Evolutionary conservation across 805 yeast genomes (phyloP), one percentile per base, ranked within the genome.

Genomic region (Saturnispora ahearnii): DNA sequence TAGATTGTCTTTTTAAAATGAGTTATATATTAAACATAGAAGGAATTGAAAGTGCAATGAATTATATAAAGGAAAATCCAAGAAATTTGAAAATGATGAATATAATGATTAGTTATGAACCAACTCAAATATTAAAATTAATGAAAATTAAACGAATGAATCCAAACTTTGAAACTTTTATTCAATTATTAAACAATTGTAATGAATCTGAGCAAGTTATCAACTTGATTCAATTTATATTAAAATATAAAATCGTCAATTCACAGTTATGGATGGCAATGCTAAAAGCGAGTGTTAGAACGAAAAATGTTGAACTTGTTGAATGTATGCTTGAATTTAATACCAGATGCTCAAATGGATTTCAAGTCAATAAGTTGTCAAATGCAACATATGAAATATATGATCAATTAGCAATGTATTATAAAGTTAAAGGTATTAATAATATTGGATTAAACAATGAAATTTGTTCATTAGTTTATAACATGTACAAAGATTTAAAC

Each of bases 41-140:
- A 33, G 30, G 32, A 15, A 36, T 26, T 12, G 13, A 41, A n/a
- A 43, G 41, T 6, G 50, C 45, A 24, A 28, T 41, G 38, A 26
- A 41, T 12, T 41, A 18, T 13, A 18, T 41, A n/a, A 21, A 33
- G 12, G 7, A 12, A 2, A 31, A 46, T 22, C 49, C 49, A 31
- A 24, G 38, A 26, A 46, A 46, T 46, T 5, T 41, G 18, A 40
- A 41, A 30, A 47, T 41, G 42, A 41, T 47, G 46, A 47, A 41
- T 40, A 31, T 47, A 40, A 34, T 46, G 49, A 41, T 46, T 12
- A 26, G 13, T 3, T 32, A 30, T 18, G 31, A 41, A n/a, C 24
- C 40, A 18, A 10, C 31, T 7, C 13, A 33, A 26, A 33, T 46
- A 21, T n/a, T 48, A 5, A 29, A 34, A 13, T 7, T 42, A 7